A percentile compares a stretch with the other conserved stretches of the same genome.
phyloP scores from a whole-genome alignment of 371 early-diverging fungal genomes.

The Phascolomyces articulosus region DNA sequence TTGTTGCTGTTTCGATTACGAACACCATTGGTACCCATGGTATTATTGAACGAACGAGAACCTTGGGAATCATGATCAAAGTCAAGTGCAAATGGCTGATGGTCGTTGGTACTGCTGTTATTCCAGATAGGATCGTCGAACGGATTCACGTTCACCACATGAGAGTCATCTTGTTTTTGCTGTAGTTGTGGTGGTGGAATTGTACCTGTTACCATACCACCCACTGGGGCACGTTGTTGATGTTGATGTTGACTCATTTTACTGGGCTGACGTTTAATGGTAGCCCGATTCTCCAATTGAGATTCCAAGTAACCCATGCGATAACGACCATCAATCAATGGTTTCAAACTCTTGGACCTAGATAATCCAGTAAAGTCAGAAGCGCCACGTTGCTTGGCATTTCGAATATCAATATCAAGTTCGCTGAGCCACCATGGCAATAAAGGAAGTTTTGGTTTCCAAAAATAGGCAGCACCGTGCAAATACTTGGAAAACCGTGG shows the following conservation, averaged over 20 bases:
- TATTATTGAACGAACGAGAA: not conserved
- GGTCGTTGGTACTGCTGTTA: slow-evolving; percentile 8
- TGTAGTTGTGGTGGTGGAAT: not conserved
- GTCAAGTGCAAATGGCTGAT: slow-evolving; percentile 4
- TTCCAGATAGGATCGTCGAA: slow-evolving; percentile 49
- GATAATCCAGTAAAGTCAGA: slow-evolving; percentile 33
- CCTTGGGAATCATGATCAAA: slow-evolving; percentile 15
- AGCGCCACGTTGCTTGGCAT: slow-evolving; percentile 35
- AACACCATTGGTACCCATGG: not conserved
- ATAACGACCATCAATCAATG: slow-evolving; percentile 45
- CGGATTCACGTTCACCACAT: slow-evolving; percentile 26
- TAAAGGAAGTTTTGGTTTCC: slow-evolving; percentile 78
- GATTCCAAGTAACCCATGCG: slow-evolving; percentile 53
- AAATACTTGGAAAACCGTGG: slow-evolving; percentile 99
- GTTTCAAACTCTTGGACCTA: slow-evolving; percentile 47
- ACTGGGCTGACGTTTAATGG: slow-evolving; percentile 22
- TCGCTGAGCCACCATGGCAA: slow-evolving; percentile 97
- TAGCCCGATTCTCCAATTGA: slow-evolving; percentile 36
- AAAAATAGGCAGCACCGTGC: slow-evolving; percentile 94
- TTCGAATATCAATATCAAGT: slow-evolving; percentile 90
- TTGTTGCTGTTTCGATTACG: slow-evolving; percentile 3
- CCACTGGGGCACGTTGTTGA: not conserved
- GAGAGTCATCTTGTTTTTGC: slow-evolving; percentile 9
- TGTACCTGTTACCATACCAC: slow-evolving; percentile 10
- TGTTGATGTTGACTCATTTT: not conserved